Base-by-base conservation (phyloP, 2,329 filamentous ascomycete species). In the Helicocarpus griseus region DNA sequence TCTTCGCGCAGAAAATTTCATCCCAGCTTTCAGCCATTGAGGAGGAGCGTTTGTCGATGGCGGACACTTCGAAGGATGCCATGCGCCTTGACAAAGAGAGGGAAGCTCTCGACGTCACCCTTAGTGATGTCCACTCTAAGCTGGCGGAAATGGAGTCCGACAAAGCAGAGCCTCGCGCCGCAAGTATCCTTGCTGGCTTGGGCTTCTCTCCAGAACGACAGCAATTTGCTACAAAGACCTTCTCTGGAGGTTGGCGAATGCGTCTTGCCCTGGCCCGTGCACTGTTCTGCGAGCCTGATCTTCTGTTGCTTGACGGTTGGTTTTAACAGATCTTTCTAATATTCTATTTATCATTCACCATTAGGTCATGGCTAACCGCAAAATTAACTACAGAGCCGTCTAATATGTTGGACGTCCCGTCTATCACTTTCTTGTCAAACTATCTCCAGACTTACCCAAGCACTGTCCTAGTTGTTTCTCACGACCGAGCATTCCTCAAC, bases 361-460 rank as follows among this genome's bases (percentile, higher is more conserved):
- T 13, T 3, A 8, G 7, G 26, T 9, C 13, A 22, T 17, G 9
- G n/a, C 41, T 44, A 29, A 44, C 6, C 45, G 8, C 35, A 17
- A 36, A 5, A n/a, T 22, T 26, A 39, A 38, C 21, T 44, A 24
- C n/a, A 75, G 93, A 98, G 82, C 93, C 93, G 73, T 97, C 91
- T 51, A 97, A 97, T 83, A 97, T 97, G 91, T 89, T 98, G 88
- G 93, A 97, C 73, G 93, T 98, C 53, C 93, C 93, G n/a, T 97
- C 93, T 22, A 97, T 98, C 65, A 94, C 93, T 52, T 98, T 97
- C 81, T 80, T 98, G 67, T 87, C 91, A 45, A 91, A 90, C 64
- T 98, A 98, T 66, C 85, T 98, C 7, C 90, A 96, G 69, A 77
- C 77, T 46, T 98, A 98, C 66, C 91, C 91, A 36, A 95, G 89